Evolutionary conservation across 2,329 filamentous ascomycete genomes (phyloP), one percentile per base, ranked within the genome.

Genomic region (Rhinocladiella mackenziei): DNA sequence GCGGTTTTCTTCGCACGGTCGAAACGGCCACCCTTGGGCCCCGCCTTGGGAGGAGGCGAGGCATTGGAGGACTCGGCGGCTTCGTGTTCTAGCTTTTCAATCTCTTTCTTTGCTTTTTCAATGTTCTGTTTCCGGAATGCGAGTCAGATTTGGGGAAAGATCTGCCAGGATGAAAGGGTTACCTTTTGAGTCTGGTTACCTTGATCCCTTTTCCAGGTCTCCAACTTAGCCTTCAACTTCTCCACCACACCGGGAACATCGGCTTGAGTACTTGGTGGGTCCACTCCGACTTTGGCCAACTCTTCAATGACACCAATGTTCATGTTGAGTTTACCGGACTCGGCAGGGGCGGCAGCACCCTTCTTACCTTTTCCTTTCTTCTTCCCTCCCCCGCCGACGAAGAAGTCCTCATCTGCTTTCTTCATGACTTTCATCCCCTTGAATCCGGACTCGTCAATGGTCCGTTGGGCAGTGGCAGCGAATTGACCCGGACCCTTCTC

Each of bases 31-130:
- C 32, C 48, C 20, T 38, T 20, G n/a, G 22, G 43, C 14, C 37
- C 17, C 42, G 25, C 70, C 56, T 35, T 22, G 32, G 32, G 18
- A 2, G 65, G 62, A 26, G 63, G 58, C n/a, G 69, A 60, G 55
- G 65, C 68, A 51, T 66, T 68, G 52, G 68, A 68, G 53, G 74
- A 74, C 50, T 78, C 77, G 54, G 77, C 73, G 43, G 82, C 81
- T 64, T 96, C 91, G 43, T 76, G 71, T 57, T 83, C 79, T 31
- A 97, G 79, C 57, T 83, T 82, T 64, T 89, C 87, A 53, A 98
- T 94, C 68, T 96, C 89, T 69, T 91, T 91, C 75, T 95, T 85
- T 50, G 92, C 92, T 70, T 96, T 95, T 54, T 88, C 86, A 50
- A 97, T 84, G 75, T 98, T 98, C 92, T 97, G 60, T 19, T 5